phyloP scores from a whole-genome alignment of 805 yeast genomes.

The Kodamaea kakaduensis region DNA sequence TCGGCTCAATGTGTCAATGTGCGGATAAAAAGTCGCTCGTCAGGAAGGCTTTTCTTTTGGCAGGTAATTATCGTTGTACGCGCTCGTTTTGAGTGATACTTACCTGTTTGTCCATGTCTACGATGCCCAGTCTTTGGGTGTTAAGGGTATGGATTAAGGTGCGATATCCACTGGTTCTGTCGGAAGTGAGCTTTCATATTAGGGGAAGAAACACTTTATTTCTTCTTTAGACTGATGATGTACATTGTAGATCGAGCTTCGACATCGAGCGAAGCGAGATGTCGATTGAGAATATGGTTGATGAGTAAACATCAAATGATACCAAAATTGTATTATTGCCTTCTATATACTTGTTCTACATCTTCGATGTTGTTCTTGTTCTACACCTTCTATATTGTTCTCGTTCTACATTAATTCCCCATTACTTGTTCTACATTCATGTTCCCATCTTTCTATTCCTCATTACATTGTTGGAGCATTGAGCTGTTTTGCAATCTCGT shows the following conservation, averaged over 20 bases:
- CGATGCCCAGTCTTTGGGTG: neutral
- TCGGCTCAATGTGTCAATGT: conserved; percentile 48
- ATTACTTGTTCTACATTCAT: too few relatives aligned
- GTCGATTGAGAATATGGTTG: too few relatives aligned
- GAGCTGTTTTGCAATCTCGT: conserved; percentile 22
- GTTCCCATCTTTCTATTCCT: too few relatives aligned
- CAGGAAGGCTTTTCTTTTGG: neutral
- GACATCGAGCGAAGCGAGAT: too few relatives aligned
- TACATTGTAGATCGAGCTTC: neutral
- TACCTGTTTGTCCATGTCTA: neutral
- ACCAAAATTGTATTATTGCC: too few relatives aligned
- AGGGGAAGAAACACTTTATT: neutral
- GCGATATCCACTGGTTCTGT: conserved; percentile 4
- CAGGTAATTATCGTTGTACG: neutral
- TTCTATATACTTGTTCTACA: too few relatives aligned
- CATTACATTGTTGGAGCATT: neutral
- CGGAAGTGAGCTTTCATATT: neutral
- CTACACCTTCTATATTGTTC: too few relatives aligned
- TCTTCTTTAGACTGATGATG: conserved; percentile 2
- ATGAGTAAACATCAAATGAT: too few relatives aligned
- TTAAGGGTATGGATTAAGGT: neutral
- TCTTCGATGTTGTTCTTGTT: too few relatives aligned
- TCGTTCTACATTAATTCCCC: too few relatives aligned
- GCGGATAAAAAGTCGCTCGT: conserved; percentile 28
- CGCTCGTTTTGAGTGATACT: conserved; percentile 6